A percentile compares a stretch with the other conserved stretches of the same genome.
phyloP scores from a whole-genome alignment of 2,329 filamentous ascomycete species.

The Alternaria metachromatica region DNA sequence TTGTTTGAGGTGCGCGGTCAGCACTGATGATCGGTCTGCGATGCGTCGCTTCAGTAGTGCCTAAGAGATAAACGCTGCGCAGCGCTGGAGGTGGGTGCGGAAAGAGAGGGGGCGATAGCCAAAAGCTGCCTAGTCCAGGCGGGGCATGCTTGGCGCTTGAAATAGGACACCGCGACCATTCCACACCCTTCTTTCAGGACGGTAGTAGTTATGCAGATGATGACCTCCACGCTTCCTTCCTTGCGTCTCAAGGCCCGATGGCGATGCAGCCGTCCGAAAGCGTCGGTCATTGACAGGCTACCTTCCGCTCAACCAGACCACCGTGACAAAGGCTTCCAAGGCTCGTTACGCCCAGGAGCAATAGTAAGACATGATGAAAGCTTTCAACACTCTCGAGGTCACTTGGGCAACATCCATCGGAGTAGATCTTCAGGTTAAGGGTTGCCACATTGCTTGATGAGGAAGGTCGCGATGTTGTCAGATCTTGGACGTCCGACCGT shows the following conservation, averaged over 20 bases:
- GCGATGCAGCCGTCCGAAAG: background rate
- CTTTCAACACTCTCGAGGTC: background rate
- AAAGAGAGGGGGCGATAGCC: background rate
- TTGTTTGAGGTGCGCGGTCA: no score
- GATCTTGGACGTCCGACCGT: background rate
- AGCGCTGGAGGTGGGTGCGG: background rate
- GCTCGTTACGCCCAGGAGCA: background rate
- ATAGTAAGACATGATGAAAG: background rate
- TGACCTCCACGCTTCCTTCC: background rate
- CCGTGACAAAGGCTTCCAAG: background rate
- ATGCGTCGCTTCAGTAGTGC: background rate
- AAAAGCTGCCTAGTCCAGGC: background rate
- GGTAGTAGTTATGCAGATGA: background rate
- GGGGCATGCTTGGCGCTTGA: slow-evolving; percentile 4
- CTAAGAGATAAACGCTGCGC: background rate
- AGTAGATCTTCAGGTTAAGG: background rate
- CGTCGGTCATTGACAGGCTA: background rate
- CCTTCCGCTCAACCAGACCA: background rate
- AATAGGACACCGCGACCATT: background rate
- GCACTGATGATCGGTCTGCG: background rate
- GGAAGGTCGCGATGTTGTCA: slow-evolving; percentile 19
- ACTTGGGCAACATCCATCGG: background rate
- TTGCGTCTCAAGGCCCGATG: background rate
- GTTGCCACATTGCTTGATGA: slow-evolving; percentile 15
- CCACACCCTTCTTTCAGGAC: background rate